Percentiles rank a stretch among this genome's conserved stretches.
These are phyloP conservation scores for Cladosporium colombiae DNA, from an alignment of 2,329 filamentous ascomycete genomes.

Conservation along the genomic window DNA sequence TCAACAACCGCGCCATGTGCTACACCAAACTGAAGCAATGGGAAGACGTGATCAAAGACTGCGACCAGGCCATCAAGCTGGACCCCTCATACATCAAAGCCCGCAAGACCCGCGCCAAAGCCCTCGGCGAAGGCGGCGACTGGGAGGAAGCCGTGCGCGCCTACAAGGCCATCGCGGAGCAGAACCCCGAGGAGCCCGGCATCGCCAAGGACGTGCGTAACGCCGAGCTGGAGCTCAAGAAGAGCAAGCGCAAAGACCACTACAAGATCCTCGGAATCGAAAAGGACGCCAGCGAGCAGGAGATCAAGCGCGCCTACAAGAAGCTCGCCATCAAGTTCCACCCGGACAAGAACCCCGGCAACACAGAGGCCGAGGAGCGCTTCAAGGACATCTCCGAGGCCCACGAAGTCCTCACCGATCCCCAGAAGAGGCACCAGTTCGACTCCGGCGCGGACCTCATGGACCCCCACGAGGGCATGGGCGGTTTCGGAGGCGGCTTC, in stretches of 20 bases:
- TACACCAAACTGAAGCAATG: conserved; percentile 82
- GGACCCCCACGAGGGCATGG: conserved; percentile 84
- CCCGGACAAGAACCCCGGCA: conserved; percentile 94
- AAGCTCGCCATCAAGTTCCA: conserved; percentile 93
- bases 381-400: conserved; percentile 99
- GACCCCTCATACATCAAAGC: conserved; percentile 88
- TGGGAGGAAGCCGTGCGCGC: conserved; percentile 93
- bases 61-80: conserved; percentile 77
- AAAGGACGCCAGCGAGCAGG: conserved; percentile 78
- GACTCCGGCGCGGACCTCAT: conserved; percentile 91
- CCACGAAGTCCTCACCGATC: conserved; percentile 91
- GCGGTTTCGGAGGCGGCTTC: conserved; percentile 54
- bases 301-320: conserved; percentile 96
- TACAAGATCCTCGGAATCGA: conserved; percentile 93
- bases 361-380: conserved; percentile 78
- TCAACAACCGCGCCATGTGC: conserved; percentile 90
- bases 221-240: conserved; percentile 95
- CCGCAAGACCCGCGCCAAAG: conserved; percentile 90
- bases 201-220: conserved; percentile 83
- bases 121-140: conserved; percentile 76
- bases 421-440: conserved; percentile 88
- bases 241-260: conserved; percentile 95
- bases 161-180: conserved; percentile 81
- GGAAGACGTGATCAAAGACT: conserved; percentile 78
- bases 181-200: conserved; percentile 76